phyloP scores from a whole-genome alignment of 345 rosid genomes.

The Geranium brycei region DNA sequence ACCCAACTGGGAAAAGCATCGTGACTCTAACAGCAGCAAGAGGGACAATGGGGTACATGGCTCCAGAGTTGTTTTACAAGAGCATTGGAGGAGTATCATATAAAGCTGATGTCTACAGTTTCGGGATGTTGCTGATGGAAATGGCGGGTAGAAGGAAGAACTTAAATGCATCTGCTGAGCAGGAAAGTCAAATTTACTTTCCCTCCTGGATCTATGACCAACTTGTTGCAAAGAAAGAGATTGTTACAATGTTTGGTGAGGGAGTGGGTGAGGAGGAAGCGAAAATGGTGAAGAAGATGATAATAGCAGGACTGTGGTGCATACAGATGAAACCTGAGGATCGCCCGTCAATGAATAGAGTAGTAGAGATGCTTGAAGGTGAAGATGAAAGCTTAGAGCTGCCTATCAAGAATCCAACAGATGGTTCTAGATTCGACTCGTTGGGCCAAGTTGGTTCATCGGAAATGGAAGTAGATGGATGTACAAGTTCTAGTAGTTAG shows the following conservation, averaged over 20 bases:
- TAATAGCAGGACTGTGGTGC: background rate
- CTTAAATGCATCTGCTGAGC: background rate
- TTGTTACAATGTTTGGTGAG: background rate
- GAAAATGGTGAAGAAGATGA: background rate
- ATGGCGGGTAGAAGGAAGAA: background rate
- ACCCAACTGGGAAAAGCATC: background rate
- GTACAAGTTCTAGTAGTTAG: too few relatives aligned
- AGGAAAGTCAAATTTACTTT: conserved; percentile 2
- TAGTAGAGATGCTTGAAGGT: background rate
- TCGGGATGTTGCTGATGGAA: conserved; percentile 1
- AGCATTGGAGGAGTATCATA: background rate
- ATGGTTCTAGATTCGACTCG: too few relatives aligned
- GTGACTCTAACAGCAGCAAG: conserved; percentile 1
- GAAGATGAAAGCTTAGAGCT: too few relatives aligned
- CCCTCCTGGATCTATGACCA: conserved; percentile 2
- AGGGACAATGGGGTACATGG: too few relatives aligned
- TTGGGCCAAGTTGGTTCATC: too few relatives aligned
- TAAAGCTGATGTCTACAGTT: too few relatives aligned
- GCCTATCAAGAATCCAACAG: too few relatives aligned
- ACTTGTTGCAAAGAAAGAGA: background rate
- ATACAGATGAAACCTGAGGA: background rate
- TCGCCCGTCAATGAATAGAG: conserved; percentile 2
- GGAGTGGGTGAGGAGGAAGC: background rate
- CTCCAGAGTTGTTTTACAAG: too few relatives aligned
- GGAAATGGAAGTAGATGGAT: too few relatives aligned